These are phyloP conservation scores for Amniculicola lignicola DNA, from an alignment of 495 filamentous ascomycete genomes.

Conservation along the genomic window DNA sequence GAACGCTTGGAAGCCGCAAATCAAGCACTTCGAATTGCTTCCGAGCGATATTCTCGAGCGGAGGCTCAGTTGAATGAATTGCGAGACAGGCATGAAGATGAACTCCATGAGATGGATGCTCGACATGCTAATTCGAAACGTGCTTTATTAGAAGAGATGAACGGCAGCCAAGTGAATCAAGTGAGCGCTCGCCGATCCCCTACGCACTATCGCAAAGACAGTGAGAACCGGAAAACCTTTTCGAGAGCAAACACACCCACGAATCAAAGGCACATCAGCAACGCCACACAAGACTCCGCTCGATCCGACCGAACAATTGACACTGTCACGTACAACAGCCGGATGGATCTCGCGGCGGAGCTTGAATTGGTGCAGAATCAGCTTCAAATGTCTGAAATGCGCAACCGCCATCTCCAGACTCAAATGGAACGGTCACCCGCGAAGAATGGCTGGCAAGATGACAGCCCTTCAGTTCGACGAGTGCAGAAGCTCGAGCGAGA, in stretches of 20 bases:
- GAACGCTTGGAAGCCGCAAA: constrained; percentile 85
- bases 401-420: constrained; percentile 88
- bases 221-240: constrained; percentile 60
- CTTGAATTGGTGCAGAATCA: constrained; percentile 92
- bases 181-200: constrained; percentile 65
- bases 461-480: constrained; percentile 78
- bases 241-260: constrained; percentile 56
- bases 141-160: constrained; percentile 79
- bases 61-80: constrained; percentile 81
- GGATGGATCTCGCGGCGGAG: constrained; percentile 87
- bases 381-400: constrained; percentile 92
- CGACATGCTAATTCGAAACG: constrained; percentile 69
- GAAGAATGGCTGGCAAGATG: constrained; percentile 65
- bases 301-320: constrained; percentile 88
- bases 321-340: constrained; percentile 80
- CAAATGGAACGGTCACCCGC: constrained; percentile 68
- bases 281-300: constrained; percentile 71
- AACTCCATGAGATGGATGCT: constrained; percentile 69
- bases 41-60: constrained; percentile 76
- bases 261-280: constrained; percentile 70
- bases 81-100: constrained; percentile 66
- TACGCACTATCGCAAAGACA: constrained; percentile 68
- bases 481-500: constrained; percentile 90
- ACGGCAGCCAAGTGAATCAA: constrained; percentile 69
- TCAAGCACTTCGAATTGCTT: constrained; percentile 77